Conservation (phyloP, 2,329 filamentous ascomycete species). For the Bretziella fagacearum region DNA sequence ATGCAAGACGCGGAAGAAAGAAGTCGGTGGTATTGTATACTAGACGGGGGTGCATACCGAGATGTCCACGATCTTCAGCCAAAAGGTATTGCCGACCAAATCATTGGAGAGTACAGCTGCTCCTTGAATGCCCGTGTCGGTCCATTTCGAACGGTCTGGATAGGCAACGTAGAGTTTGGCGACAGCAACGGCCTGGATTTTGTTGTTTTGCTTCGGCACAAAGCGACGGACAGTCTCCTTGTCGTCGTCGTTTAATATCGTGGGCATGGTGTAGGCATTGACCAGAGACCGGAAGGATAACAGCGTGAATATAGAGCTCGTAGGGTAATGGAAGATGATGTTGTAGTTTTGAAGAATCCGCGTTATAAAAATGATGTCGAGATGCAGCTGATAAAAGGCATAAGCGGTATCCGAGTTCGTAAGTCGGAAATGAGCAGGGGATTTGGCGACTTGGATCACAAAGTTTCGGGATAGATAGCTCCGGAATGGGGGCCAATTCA, state of each 20-base stretch:
- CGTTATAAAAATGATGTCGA: no score
- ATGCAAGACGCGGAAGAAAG: neutral
- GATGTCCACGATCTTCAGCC: constrained; percentile 93
- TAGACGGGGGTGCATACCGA: constrained; percentile 65
- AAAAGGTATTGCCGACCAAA: constrained; percentile 85
- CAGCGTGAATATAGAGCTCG: no score
- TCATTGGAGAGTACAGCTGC: constrained; percentile 86
- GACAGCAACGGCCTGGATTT: constrained; percentile 90
- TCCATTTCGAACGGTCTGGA: constrained; percentile 75
- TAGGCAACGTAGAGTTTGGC: constrained; percentile 87
- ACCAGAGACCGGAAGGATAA: neutral
- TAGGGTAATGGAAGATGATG: no score
- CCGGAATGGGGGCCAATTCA: no score
- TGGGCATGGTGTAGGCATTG: constrained; percentile 5
- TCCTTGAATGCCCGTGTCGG: constrained; percentile 81
- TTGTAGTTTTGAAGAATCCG: no score
- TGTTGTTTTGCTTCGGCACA: constrained; percentile 87
- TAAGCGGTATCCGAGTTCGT: no score
- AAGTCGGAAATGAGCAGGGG: no score
- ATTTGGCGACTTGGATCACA: no score
- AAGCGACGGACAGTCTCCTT: constrained; percentile 92
- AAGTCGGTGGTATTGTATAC: no score
- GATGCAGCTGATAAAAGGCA: no score
- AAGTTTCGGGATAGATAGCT: no score
- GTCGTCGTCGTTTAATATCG: constrained; percentile 60